phyloP scores from a whole-genome alignment of 1,284 basidiomycete species.

The Naganishia cerealis region DNA sequence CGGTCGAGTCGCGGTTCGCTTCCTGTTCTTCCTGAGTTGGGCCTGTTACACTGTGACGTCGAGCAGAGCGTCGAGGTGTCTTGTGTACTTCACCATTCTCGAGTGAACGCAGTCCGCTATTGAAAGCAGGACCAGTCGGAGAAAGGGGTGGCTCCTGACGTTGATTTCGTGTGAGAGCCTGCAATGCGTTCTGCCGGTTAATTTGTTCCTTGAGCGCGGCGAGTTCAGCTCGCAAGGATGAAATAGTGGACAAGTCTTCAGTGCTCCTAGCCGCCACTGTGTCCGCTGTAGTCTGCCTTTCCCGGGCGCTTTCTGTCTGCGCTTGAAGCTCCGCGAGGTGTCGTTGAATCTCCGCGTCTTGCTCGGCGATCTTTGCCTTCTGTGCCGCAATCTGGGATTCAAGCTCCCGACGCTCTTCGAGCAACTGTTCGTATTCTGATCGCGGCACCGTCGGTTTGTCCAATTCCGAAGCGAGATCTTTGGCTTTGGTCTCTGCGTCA shows the following conservation, averaged over 20 bases:
- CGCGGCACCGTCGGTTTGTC: slow-evolving; percentile 72
- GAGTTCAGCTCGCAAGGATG: slow-evolving; percentile 87
- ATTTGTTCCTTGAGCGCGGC: slow-evolving; percentile 89
- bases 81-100: slow-evolving; percentile 49
- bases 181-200: slow-evolving; percentile 86
- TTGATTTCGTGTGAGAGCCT: slow-evolving; percentile 66
- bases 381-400: slow-evolving; percentile 80
- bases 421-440: slow-evolving; percentile 72
- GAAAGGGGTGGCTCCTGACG: slow-evolving; percentile 67
- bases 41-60: slow-evolving; percentile 81
- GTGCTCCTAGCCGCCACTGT: slow-evolving; percentile 60
- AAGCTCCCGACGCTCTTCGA: slow-evolving; percentile 74
- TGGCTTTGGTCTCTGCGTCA: slow-evolving; percentile 77
- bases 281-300: slow-evolving; percentile 63
- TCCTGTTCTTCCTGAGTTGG: slow-evolving; percentile 66
- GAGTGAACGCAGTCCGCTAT: slow-evolving; percentile 43
- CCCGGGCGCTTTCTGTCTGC: slow-evolving; percentile 65
- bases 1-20: slow-evolving; percentile 67
- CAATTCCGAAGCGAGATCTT: slow-evolving; percentile 71
- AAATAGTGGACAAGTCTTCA: slow-evolving; percentile 81
- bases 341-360: slow-evolving; percentile 78
- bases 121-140: slow-evolving; percentile 60
- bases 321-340: slow-evolving; percentile 73
- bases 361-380: slow-evolving; percentile 66
- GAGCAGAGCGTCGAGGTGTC: slow-evolving; percentile 48